Evolutionary conservation across 768 basidiomycete genomes (phyloP).

Genomic region (Strobilomyces echinocephalus): DNA sequence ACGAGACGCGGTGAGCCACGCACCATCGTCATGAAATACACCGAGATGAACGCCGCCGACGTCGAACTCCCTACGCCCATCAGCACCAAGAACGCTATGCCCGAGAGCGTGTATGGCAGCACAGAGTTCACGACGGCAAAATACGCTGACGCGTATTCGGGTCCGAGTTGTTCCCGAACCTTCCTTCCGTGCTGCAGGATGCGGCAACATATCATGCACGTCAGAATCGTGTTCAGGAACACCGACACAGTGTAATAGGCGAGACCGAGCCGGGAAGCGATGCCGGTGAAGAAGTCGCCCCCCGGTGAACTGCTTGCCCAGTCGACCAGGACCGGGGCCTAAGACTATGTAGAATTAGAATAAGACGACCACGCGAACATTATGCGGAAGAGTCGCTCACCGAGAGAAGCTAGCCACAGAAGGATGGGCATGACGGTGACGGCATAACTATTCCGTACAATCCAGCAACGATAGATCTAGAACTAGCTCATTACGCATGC

Average conservation of each 20-base stretch:
- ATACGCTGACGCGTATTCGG: conserved; percentile 16
- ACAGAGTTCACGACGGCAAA: conserved; percentile 21
- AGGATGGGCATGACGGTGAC: conserved; percentile 12
- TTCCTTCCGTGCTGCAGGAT: conserved; percentile 9
- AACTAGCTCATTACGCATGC: no score
- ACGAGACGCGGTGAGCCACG: no score
- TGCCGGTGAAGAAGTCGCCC: conserved; percentile 14
- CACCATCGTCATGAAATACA: no score
- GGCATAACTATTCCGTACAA: conserved; percentile 28
- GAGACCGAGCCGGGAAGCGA: conserved; percentile 10
- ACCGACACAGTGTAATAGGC: conserved; percentile 16
- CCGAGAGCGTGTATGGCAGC: conserved; percentile 22
- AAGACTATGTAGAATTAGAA: conserved; percentile 7
- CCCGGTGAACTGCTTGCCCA: conserved; percentile 13
- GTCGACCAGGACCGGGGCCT: conserved; percentile 12
- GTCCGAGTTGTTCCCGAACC: conserved; percentile 11
- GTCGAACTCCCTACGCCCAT: no score
- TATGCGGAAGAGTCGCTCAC: conserved; percentile 1
- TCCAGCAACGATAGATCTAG: conserved; percentile 38
- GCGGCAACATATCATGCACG: no score
- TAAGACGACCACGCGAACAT: not conserved
- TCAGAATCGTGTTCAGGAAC: no score
- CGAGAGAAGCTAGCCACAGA: conserved; percentile 22
- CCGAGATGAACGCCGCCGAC: no score
- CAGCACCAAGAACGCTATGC: conserved; percentile 21